phyloP scores from a whole-genome alignment of 805 yeast genomes.

The Lipomyces anomalus region DNA sequence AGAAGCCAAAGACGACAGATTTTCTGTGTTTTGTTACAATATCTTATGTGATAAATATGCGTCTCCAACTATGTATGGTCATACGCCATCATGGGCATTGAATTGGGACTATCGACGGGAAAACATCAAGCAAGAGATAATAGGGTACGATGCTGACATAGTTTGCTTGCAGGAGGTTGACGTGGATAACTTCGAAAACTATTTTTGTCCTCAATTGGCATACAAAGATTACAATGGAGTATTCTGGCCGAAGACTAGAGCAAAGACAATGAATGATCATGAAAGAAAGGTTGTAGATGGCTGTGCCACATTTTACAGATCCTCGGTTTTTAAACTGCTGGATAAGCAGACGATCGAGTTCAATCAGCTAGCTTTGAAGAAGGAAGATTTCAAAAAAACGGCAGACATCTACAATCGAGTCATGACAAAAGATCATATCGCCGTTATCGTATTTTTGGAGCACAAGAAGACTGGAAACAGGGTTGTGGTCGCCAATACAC shows the following conservation, averaged over 20 bases:
- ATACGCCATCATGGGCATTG: constrained; percentile 96
- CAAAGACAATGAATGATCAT: constrained; percentile 62
- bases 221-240: constrained; percentile 72
- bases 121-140: constrained; percentile 65
- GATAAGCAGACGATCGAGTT: constrained; percentile 76
- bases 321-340: constrained; percentile 59
- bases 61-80: constrained; percentile 82
- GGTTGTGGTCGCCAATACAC: constrained; percentile 78
- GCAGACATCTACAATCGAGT: constrained; percentile 94
- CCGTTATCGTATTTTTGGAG: constrained; percentile 68
- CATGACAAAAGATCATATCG: constrained; percentile 92
- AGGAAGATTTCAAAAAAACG: constrained; percentile 80
- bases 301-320: constrained; percentile 87
- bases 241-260: constrained; percentile 84
- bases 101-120: constrained; percentile 87
- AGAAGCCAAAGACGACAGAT: constrained; percentile 33
- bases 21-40: constrained; percentile 81
- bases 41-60: constrained; percentile 95
- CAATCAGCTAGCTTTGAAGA: constrained; percentile 42
- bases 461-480: constrained; percentile 66
- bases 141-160: constrained; percentile 62
- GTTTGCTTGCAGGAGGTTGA: constrained; percentile 96
- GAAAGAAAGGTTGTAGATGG: constrained; percentile 94
- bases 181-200: constrained; percentile 74
- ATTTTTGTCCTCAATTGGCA: constrained; percentile 71